These are phyloP conservation scores for Rosa multiflora DNA, from an alignment of 306 rosid genomes.

Conservation along the genomic window DNA sequence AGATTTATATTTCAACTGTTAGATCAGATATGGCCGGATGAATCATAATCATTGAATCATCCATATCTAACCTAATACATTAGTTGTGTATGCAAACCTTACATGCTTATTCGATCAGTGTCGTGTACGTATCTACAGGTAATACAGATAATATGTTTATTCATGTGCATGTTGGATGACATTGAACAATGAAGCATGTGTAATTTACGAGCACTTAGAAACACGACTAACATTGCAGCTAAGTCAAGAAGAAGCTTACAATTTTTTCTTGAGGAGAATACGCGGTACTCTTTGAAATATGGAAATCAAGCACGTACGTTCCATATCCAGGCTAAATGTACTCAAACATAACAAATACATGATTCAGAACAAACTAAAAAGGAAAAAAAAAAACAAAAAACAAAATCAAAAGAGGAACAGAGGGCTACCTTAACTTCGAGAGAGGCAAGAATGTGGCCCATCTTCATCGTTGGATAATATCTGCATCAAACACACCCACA, in stretches of 20 bases:
- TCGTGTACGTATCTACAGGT: not conserved
- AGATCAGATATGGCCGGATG: not conserved
- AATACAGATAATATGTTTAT: not conserved
- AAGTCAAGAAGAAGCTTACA: constrained; percentile 58
- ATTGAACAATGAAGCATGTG: not conserved
- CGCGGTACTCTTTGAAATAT: constrained; percentile 44
- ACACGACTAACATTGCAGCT: constrained; percentile 1
- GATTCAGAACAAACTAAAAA: not conserved
- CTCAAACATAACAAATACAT: constrained; percentile 5
- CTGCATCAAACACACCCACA: constrained; percentile 36
- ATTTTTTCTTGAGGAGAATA: constrained; percentile 47
- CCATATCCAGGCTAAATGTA: constrained; percentile 80
- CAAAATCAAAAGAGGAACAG: not conserved
- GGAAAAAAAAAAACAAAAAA: not conserved
- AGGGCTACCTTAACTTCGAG: constrained; percentile 65
- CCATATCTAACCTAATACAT: not conserved
- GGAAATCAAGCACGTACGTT: constrained; percentile 59
- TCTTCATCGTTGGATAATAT: constrained; percentile 65
- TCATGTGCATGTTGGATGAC: not conserved
- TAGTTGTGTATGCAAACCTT: not conserved
- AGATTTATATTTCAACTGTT: not conserved
- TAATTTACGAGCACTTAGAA: constrained; percentile 1
- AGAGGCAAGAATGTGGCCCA: constrained; percentile 60
- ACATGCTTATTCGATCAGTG: not conserved
- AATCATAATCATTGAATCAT: not conserved